Evolutionary conservation across 2,329 filamentous ascomycete species (phyloP).

Genomic region (Aspergillus neotritici): DNA sequence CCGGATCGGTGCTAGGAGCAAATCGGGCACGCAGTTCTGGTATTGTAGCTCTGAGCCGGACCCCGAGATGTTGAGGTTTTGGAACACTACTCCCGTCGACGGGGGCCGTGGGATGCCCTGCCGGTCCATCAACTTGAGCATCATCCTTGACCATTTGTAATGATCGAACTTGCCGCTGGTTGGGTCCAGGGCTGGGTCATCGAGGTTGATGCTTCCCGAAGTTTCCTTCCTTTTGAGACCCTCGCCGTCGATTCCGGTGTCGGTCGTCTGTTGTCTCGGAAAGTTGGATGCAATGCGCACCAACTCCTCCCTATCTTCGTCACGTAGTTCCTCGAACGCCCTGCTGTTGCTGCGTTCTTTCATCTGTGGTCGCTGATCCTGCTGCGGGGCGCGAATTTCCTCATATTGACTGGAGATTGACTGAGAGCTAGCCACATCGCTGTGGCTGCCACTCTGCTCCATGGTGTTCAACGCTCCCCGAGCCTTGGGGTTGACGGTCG

Average conservation of each 20-base stretch:
- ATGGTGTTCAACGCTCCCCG: not conserved
- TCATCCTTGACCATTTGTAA: constrained; percentile 48
- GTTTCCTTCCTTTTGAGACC: constrained; percentile 28
- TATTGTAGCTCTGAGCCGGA: constrained; percentile 62
- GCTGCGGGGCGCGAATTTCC: constrained; percentile 6
- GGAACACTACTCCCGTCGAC: constrained; percentile 58
- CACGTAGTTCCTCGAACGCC: constrained; percentile 23
- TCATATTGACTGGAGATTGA: constrained; percentile 13
- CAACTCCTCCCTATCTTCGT: constrained; percentile 22
- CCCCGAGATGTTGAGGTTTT: constrained; percentile 61
- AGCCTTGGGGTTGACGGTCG: too few species aligned
- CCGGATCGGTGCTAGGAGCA: constrained; percentile 54
- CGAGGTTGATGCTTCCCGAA: constrained; percentile 36
- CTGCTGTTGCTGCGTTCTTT: constrained; percentile 13
- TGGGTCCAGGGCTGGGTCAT: constrained; percentile 50
- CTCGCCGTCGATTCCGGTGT: constrained; percentile 14
- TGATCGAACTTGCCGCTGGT: constrained; percentile 48
- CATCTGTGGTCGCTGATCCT: constrained; percentile 14
- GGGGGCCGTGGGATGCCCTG: constrained; percentile 49
- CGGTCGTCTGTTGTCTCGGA: constrained; percentile 15
- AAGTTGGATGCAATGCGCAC: constrained; percentile 27
- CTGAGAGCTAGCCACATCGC: constrained; percentile 2
- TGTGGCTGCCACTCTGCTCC: not conserved
- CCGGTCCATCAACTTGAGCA: constrained; percentile 47
- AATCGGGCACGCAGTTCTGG: constrained; percentile 60